Base-by-base conservation (phyloP, 148 eudicot species). In the Gaultheria prostrata region DNA sequence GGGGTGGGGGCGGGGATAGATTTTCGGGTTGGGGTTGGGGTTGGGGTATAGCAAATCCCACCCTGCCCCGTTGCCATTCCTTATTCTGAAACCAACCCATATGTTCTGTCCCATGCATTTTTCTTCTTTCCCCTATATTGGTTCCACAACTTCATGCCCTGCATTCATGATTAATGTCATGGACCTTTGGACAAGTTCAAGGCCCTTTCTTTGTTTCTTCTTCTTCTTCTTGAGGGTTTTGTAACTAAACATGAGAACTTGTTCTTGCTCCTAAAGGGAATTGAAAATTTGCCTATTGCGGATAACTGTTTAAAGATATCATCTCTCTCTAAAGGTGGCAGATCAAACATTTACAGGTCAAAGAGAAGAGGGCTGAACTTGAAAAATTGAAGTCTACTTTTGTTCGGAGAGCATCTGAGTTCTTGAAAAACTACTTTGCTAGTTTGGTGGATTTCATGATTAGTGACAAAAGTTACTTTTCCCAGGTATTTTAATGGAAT, bases 401-500 rank as follows among this genome's bases (percentile, higher is more conserved):
- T 88, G 99, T 94, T 45, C 89, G 92, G 65, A 93, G 98, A 88
- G 99, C 98, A 70, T 93, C 98, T 71, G 99, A 97, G 78, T 94
- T 94, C 67, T 87, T 97, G 85, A 91, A 93, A 87, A 93, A 90
- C 87, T 94, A 92, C 84, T 97, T 97, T 77, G 85, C 98, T 85
- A 94, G 97, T 86, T 86, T 97, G 90, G 98, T 97, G 86, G 98
- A 97, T 86, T 94, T 92, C 89, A 94, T 97, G 98, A 89, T 94
- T 85, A 92, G 91, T 73, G 99, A 97, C 88, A 94, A 94, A 87
- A 97, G 94, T 90, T 97, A 94, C 85, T 97, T 97, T 90, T 97
- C 99, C 56, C 98, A 93, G 98, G 99, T 94, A 88, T 48, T 69
- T 48, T 54, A 7, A 35, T 63, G 43, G 24, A 74, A 15, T 8